Evolutionary conservation across 148 eudicot genomes (phyloP).

Genomic region (Simmondsia chinensis): DNA sequence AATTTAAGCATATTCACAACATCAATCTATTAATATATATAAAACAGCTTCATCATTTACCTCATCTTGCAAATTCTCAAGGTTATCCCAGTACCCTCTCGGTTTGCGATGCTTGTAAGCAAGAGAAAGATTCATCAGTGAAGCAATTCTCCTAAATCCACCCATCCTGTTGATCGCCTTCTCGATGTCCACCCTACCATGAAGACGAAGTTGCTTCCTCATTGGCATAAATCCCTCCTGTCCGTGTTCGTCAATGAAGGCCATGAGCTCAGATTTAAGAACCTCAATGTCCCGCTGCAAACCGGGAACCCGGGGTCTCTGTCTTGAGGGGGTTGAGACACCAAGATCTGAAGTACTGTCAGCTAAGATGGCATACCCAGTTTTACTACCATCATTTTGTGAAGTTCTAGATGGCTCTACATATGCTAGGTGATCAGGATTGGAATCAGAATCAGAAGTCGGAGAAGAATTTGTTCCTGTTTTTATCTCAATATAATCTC

Average conservation of each 20-base stretch:
- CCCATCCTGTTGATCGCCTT: conserved; percentile 96
- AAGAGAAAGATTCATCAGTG: conserved; percentile 75
- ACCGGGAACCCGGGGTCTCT: conserved; percentile 72
- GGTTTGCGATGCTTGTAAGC: conserved; percentile 96
- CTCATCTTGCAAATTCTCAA: conserved; percentile 88
- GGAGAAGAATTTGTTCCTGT: conserved; percentile 23
- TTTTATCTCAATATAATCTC: conserved; percentile 71
- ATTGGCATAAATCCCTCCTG: conserved; percentile 99
- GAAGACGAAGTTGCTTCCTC: conserved; percentile 85
- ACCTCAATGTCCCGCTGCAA: conserved; percentile 81
- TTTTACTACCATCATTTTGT: conserved; percentile 7
- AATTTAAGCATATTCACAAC: background rate
- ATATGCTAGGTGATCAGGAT: too few species aligned
- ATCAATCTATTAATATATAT: background rate
- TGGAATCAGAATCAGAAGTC: conserved; percentile 6
- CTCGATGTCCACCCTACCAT: conserved; percentile 89
- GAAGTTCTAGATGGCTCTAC: conserved; percentile 19
- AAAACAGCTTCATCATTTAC: conserved; percentile 19
- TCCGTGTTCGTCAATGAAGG: conserved; percentile 67
- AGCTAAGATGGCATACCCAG: conserved; percentile 2
- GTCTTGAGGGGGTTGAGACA: conserved; percentile 32
- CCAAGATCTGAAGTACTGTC: conserved; percentile 9
- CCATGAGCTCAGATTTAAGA: conserved; percentile 67
- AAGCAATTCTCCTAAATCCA: conserved; percentile 78
- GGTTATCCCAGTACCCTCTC: conserved; percentile 93